These are phyloP conservation scores for Boletus rubropictus DNA, from an alignment of 768 basidiomycete species.

Conservation along the genomic window DNA sequence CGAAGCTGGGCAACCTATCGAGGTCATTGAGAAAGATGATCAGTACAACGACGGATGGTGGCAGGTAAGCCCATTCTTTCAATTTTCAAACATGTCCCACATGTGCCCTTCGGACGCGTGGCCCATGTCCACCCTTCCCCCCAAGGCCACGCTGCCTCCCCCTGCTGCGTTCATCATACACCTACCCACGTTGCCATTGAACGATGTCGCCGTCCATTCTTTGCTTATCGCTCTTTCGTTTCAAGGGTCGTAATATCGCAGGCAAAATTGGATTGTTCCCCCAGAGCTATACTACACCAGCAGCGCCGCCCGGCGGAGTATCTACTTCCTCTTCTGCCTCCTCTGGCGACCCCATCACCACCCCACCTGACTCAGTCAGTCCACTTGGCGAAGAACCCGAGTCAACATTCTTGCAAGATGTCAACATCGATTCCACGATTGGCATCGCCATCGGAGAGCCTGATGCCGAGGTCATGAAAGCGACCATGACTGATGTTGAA, in stretches of 20 bases:
- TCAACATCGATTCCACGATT: constrained; percentile 21
- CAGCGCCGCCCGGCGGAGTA: constrained; percentile 36
- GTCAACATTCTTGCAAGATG: constrained; percentile 28
- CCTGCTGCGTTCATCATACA: constrained; percentile 3
- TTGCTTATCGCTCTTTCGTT: constrained; percentile 20
- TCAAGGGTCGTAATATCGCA: constrained; percentile 72
- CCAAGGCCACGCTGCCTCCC: constrained; percentile 4
- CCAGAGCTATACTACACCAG: constrained; percentile 72
- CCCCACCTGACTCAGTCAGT: constrained; percentile 32
- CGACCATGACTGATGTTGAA: constrained; percentile 87
- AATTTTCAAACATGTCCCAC: constrained; percentile 6
- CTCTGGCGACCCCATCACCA: constrained; percentile 17
- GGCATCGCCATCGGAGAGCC: constrained; percentile 25
- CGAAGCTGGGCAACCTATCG: constrained; percentile 77
- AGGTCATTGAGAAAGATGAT: constrained; percentile 91
- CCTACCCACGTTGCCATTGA: constrained; percentile 15
- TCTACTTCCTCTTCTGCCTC: constrained; percentile 26
- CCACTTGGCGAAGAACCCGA: constrained; percentile 47
- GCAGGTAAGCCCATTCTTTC: constrained; percentile 44
- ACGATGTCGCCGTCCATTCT: constrained; percentile 23
- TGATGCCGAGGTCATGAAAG: constrained; percentile 66
- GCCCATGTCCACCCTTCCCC: background rate
- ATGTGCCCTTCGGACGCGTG: constrained; percentile 5
- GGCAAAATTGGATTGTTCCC: constrained; percentile 92
- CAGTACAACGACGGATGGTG: constrained; percentile 95